Evolutionary conservation across 345 rosid genomes (phyloP).

Genomic region (Camelina sativa): DNA sequence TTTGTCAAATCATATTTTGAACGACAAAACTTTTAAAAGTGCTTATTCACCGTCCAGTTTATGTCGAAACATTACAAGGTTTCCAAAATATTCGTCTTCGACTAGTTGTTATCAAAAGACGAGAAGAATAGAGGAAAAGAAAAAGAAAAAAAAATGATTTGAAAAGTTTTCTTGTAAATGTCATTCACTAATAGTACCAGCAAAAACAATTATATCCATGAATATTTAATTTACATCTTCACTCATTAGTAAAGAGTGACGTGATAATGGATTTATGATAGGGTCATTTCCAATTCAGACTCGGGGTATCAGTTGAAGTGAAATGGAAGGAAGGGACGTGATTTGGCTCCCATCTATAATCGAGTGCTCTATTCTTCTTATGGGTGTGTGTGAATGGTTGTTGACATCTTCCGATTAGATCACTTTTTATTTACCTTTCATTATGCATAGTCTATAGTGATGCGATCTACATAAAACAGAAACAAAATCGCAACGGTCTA

Average conservation of each 20-base stretch:
- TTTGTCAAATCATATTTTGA: not conserved
- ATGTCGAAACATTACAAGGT: not conserved
- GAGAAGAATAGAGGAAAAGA: too few species aligned
- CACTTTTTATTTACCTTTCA: too few species aligned
- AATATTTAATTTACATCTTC: not conserved
- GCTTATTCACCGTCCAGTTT: not conserved
- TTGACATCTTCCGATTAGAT: too few species aligned
- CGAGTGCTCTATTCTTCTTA: not conserved
- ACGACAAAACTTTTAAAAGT: not conserved
- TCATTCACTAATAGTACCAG: too few species aligned
- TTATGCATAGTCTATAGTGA: too few species aligned
- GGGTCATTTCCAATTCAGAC: not conserved
- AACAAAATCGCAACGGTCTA: too few species aligned
- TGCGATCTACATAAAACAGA: too few species aligned
- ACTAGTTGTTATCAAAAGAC: not conserved
- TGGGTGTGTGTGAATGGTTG: too few species aligned
- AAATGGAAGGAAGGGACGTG: slow-evolving; percentile 24
- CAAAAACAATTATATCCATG: not conserved
- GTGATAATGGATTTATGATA: not conserved
- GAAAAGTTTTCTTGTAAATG: not conserved
- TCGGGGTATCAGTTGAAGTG: not conserved
- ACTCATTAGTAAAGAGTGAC: not conserved
- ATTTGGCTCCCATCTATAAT: slow-evolving; percentile 11
- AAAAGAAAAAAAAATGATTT: not conserved
- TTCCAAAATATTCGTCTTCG: not conserved